phyloP scores from a whole-genome alignment of 2,329 filamentous ascomycete genomes.

The Penicillium hordei region DNA sequence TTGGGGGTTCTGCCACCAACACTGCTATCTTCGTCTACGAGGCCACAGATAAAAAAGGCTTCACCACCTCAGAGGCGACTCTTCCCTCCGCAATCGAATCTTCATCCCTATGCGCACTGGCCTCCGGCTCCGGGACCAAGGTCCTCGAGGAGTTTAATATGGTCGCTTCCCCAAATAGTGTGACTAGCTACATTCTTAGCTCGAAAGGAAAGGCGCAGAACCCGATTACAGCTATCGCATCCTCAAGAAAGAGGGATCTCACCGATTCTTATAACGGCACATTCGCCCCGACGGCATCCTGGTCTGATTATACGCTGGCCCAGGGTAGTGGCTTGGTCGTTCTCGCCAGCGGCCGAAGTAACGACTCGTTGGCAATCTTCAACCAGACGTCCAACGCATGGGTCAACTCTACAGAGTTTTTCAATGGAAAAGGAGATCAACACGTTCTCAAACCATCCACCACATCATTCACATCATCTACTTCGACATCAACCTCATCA shows the following conservation, averaged over 20 bases:
- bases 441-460: constrained; percentile 16
- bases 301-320: constrained; percentile 71
- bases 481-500: constrained; percentile 32
- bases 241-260: constrained; percentile 41
- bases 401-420: constrained; percentile 67
- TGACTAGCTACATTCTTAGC: constrained; percentile 67
- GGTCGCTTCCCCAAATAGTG: constrained; percentile 69
- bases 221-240: constrained; percentile 51
- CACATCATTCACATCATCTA: constrained; percentile 21
- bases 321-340: constrained; percentile 68
- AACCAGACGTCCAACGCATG: constrained; percentile 73
- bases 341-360: constrained; percentile 70
- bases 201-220: constrained; percentile 54
- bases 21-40: constrained; percentile 72
- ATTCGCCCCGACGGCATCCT: constrained; percentile 63
- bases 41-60: constrained; percentile 52
- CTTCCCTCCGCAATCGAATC: constrained; percentile 62
- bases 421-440: constrained; percentile 46
- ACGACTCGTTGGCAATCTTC: constrained; percentile 73
- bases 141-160: constrained; percentile 78
- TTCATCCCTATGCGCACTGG: constrained; percentile 61
- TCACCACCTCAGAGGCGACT: constrained; percentile 65
- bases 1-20: constrained; percentile 70
- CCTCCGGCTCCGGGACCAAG: constrained; percentile 70
- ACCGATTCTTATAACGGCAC: constrained; percentile 75